A percentile compares a stretch with the other conserved stretches of the same genome.
These are phyloP conservation scores for Leccinum variicolor DNA, from an alignment of 768 basidiomycete genomes.

Conservation along the genomic window DNA sequence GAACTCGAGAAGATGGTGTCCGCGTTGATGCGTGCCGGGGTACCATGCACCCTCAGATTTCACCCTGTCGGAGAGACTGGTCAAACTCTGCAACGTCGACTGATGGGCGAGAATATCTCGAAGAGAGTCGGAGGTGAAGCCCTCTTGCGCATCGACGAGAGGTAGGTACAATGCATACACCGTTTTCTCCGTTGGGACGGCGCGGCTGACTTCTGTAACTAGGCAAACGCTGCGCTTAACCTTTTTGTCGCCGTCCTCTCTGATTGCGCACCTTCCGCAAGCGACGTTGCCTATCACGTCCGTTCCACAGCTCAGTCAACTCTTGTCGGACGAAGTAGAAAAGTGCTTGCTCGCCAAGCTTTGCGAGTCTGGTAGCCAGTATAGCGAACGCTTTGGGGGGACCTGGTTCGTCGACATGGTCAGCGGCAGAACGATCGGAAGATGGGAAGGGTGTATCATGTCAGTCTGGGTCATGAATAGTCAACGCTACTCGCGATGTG, in stretches of 20 bases:
- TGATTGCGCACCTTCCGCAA: conserved; percentile 78
- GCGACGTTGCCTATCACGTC: conserved; percentile 73
- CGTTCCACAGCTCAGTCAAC: conserved; percentile 69
- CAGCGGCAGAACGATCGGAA: conserved; percentile 59
- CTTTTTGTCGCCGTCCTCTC: conserved; percentile 67
- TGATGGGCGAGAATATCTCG: conserved; percentile 39
- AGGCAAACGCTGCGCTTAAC: conserved; percentile 78
- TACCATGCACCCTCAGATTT: conserved; percentile 55
- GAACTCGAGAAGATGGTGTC: conserved; percentile 52
- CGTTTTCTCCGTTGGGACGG: background rate
- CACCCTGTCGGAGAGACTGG: conserved; percentile 69
- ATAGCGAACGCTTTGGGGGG: conserved; percentile 48
- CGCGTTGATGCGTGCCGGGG: conserved; percentile 51
- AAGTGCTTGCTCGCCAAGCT: conserved; percentile 65
- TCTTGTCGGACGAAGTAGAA: conserved; percentile 77
- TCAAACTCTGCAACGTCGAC: conserved; percentile 45
- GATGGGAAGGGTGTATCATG: conserved; percentile 80
- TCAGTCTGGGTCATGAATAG: conserved; percentile 36
- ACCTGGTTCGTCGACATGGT: conserved; percentile 80
- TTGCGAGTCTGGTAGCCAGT: conserved; percentile 59
- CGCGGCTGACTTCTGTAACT: background rate
- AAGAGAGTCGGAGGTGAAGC: conserved; percentile 67
- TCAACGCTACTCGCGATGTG: background rate
- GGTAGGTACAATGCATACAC: conserved; percentile 37
- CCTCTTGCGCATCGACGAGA: conserved; percentile 63